Evolutionary conservation across 441 rosid genomes (phyloP), one percentile per base, ranked within the genome.

Genomic region (Rhodomyrtus psidioides): DNA sequence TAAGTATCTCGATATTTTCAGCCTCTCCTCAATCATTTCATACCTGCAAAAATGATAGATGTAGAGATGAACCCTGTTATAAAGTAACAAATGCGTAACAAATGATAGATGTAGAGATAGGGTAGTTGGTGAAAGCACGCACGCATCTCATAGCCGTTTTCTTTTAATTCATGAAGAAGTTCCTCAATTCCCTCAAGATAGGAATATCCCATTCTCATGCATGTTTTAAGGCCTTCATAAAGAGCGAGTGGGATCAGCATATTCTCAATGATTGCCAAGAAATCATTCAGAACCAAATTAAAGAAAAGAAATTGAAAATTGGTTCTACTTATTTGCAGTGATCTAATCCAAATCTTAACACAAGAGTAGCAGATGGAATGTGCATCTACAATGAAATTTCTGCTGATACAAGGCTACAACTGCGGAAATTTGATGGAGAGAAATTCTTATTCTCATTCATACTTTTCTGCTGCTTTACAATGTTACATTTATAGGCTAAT

Each of bases 111-210:
- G n/a, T n/a, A n/a, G n/a, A n/a, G n/a, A 92, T 89, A 82, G 98
- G 98, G 87, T 97, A 96, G 86, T 97, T 97, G 84, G 99, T 96
- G 88, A 92, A 94, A 87, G 99, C 98, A 90, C 96, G 99, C 98
- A 90, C 96, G 99, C 93, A 97, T 96, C 90, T 97, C 96, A 42
- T 94, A 94, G 90, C 92, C 89, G 44, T 89, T 89, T 89, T 91
- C 88, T 86, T 88, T 91, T 86, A 97, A 87, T 34, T 90, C 87
- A 34, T 84, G 90, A 85, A 97, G 99, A 89, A 97, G 92, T 87
- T 93, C 89, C 85, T 93, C 92, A 83, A 97, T 89, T 44, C 99
- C 98, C 86, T 94, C 96, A 83, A 96, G 81, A 90, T 94, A 96
- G 57, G 92, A 91, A 88, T 92, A 96, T 88, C 97, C 97, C 86